Evolutionary conservation across 345 rosid species (phyloP), one percentile per base, ranked within the genome.

Genomic region (Hypericum perforatum): DNA sequence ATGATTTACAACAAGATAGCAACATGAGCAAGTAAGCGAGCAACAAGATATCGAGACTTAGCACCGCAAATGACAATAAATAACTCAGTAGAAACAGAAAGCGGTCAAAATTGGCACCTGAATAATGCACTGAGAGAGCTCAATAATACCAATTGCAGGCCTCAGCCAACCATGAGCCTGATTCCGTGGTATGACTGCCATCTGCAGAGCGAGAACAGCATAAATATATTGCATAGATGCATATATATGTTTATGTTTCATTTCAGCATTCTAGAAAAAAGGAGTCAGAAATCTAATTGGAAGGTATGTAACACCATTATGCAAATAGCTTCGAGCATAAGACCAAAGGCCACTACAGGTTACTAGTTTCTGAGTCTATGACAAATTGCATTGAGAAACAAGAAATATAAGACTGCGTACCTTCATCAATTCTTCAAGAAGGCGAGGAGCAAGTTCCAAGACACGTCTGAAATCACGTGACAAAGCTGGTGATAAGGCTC

Each of bases 131-230:
- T 94, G 99, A 65, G 95, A 89, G 59, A 94, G 97, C 72, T 94
- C 99, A 63, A 78, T 74, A 49, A 94, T 95, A 62, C 99, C 99
- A 43, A 74, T 63, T 38, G 95, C 97, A 57, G 99, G 99, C 71
- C 99, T 86, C 65, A 89, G 77, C 99, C 99, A 89, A 70, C 99
- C 99, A 79, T 82, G 94, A 52, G 91, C 95, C 71, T 80, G 94
- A 29, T 84, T 84, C 37, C 89, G 97, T 1, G 97, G 97, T 59
- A 78, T 68, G 62, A 94, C 73, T 6, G 99, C 97, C 97, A 94
- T 86, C 99, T 94, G 80, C 67, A 70, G 41, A 45, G 6, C 63
- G 45, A 50, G n/a, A 49, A 42, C 32, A 50, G 45, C 11, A 57
- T 72, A 39, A 63, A 22, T 39, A 56, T 22, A 22, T 22, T 22